phyloP scores from a whole-genome alignment of 2,329 filamentous ascomycete genomes.

The Blumeria graminis region DNA sequence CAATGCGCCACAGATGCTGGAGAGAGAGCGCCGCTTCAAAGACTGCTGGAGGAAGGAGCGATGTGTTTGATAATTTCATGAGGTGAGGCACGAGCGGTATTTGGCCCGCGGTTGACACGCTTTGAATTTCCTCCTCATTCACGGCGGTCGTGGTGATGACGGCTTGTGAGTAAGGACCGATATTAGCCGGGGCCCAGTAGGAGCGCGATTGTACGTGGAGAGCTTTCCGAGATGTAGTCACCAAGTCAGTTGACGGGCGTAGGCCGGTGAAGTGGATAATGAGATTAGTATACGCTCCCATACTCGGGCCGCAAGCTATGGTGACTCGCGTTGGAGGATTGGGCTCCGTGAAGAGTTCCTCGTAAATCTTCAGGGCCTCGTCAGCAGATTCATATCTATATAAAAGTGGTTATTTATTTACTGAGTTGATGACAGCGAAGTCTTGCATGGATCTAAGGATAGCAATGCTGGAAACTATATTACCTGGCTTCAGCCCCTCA shows the following conservation, averaged over 20 bases:
- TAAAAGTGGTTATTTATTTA: slow-evolving; percentile 4
- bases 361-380: slow-evolving; percentile 29
- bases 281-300: slow-evolving; percentile 35
- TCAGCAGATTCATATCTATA: not conserved
- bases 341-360: slow-evolving; percentile 44
- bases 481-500: slow-evolving; percentile 16
- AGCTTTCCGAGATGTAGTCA: slow-evolving; percentile 21
- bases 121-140: slow-evolving; percentile 8
- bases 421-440: slow-evolving; percentile 48
- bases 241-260: no score
- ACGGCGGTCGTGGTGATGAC: slow-evolving; percentile 27
- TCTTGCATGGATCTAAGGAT: slow-evolving; percentile 57
- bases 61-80: slow-evolving; percentile 35
- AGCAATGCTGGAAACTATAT: slow-evolving; percentile 34
- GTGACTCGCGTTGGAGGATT: slow-evolving; percentile 75
- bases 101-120: slow-evolving; percentile 60
- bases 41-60: slow-evolving; percentile 5
- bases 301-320: slow-evolving; percentile 44
- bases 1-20: slow-evolving; percentile 79
- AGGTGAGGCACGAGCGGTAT: slow-evolving; percentile 65
- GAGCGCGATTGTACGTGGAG: slow-evolving; percentile 82
- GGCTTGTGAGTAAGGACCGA: slow-evolving; percentile 89
- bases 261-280: slow-evolving; percentile 28
- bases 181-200: slow-evolving; percentile 96
- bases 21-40: slow-evolving; percentile 44